phyloP scores from a whole-genome alignment of 352 stramenopile genomes.

The Paralagenidium karlingii region DNA sequence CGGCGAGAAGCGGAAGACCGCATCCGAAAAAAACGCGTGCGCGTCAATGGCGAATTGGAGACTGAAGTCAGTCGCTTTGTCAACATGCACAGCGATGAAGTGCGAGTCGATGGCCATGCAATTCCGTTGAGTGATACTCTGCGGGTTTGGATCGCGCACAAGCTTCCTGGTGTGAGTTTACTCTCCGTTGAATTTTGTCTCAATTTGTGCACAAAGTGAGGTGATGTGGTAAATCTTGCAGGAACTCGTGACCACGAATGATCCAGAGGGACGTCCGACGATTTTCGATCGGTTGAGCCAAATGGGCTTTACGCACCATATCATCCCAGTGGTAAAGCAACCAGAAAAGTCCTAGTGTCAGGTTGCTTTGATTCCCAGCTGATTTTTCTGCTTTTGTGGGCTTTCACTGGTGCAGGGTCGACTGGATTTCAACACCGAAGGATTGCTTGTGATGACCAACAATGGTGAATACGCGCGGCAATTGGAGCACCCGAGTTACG shows the following conservation, averaged over 20 bases:
- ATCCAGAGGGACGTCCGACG: slow-evolving; percentile 67
- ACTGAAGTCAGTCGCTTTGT: slow-evolving; percentile 45
- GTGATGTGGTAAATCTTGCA: slow-evolving; percentile 12
- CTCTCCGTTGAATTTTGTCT: background rate
- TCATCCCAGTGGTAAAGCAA: slow-evolving; percentile 74
- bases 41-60: slow-evolving; percentile 58
- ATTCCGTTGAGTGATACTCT: slow-evolving; percentile 15
- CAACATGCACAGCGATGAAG: slow-evolving; percentile 25
- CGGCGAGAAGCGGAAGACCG: slow-evolving; percentile 72
- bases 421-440: slow-evolving; percentile 89
- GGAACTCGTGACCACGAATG: slow-evolving; percentile 68
- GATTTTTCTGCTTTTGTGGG: background rate
- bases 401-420: slow-evolving; percentile 27
- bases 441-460: slow-evolving; percentile 87
- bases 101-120: slow-evolving; percentile 38
- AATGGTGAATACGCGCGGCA: slow-evolving; percentile 82
- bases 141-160: slow-evolving; percentile 83
- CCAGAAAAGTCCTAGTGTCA: background rate
- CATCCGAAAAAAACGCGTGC: slow-evolving; percentile 57
- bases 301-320: slow-evolving; percentile 72
- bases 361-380: slow-evolving; percentile 1
- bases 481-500: slow-evolving; percentile 79
- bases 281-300: slow-evolving; percentile 79
- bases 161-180: slow-evolving; percentile 60
- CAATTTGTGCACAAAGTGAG: slow-evolving; percentile 7